Evolutionary conservation across 2,329 filamentous ascomycete genomes (phyloP).

Genomic region (Fusarium lyarnte): DNA sequence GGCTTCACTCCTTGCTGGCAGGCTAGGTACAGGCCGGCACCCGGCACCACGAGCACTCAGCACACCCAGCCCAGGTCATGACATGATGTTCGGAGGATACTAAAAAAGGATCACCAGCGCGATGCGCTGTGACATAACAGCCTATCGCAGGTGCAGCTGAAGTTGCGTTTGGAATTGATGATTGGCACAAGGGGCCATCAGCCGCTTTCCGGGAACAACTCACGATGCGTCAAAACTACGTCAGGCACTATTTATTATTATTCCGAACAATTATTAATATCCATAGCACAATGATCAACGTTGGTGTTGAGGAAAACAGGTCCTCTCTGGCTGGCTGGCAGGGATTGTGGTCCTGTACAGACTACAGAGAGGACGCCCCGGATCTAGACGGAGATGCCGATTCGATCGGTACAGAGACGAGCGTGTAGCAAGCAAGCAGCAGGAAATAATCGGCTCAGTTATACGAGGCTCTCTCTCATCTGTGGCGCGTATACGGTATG

Average conservation of each 20-base stretch:
- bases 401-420: conserved; percentile 12
- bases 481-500: not conserved
- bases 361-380: not conserved
- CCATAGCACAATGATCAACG: not conserved
- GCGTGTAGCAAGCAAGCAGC: not conserved
- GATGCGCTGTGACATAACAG: conserved; percentile 8
- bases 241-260: conserved; percentile 9
- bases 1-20: not conserved
- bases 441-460: conserved; percentile 6
- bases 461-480: conserved; percentile 28
- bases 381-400: conserved; percentile 25
- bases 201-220: conserved; percentile 32
- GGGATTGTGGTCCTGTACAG: not conserved
- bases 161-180: conserved; percentile 3
- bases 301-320: not conserved
- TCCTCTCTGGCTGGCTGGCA: not conserved
- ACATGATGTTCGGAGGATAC: conserved; percentile 2
- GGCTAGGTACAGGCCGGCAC: conserved; percentile 3
- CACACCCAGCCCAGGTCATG: not conserved
- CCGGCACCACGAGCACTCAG: not conserved
- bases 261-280: not conserved
- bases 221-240: conserved; percentile 35
- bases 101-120: conserved; percentile 35
- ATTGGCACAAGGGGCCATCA: conserved; percentile 20
- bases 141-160: not conserved